Evolutionary conservation across 139 green algal genomes (phyloP).

Genomic region (Marvania coccoides): DNA sequence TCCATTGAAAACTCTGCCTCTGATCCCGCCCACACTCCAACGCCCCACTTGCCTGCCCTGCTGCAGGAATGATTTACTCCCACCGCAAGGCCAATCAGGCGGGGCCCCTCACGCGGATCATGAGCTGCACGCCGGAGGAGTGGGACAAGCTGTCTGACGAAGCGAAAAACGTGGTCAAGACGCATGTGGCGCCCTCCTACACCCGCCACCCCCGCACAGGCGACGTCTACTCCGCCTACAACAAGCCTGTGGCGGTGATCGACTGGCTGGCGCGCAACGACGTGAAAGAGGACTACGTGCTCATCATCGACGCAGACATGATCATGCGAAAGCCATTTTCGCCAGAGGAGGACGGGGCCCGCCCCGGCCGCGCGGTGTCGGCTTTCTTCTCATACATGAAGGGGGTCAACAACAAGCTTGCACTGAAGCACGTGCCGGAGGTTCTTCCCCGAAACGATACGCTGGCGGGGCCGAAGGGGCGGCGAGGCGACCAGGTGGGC

Average conservation of each 20-base stretch:
- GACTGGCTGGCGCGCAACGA: constrained; percentile 54
- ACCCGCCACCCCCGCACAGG: constrained; percentile 36
- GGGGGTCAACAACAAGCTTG: constrained; percentile 36
- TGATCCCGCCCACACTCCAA: not conserved
- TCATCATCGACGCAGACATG: constrained; percentile 61
- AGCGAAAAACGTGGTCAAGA: constrained; percentile 25
- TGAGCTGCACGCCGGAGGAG: constrained; percentile 66
- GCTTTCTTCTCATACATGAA: constrained; percentile 41
- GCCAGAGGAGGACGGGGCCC: constrained; percentile 18
- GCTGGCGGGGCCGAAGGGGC: constrained; percentile 22
- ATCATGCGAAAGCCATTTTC: constrained; percentile 44
- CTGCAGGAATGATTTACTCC: constrained; percentile 34
- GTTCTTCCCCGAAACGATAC: constrained; percentile 59
- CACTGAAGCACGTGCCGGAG: constrained; percentile 40
- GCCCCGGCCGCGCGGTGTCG: constrained; percentile 16
- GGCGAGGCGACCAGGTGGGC: constrained; percentile 53
- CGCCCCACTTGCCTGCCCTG: not conserved
- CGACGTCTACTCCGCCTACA: constrained; percentile 30
- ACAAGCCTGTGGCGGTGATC: constrained; percentile 73
- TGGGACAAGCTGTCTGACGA: constrained; percentile 1
- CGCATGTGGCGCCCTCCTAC: constrained; percentile 59
- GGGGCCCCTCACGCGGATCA: constrained; percentile 59
- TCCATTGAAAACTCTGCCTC: not conserved
- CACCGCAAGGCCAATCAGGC: constrained; percentile 52
- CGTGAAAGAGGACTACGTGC: constrained; percentile 46